Evolutionary conservation across 306 rosid genomes (phyloP), one percentile per base, ranked within the genome.

Genomic region (Inga laurina): DNA sequence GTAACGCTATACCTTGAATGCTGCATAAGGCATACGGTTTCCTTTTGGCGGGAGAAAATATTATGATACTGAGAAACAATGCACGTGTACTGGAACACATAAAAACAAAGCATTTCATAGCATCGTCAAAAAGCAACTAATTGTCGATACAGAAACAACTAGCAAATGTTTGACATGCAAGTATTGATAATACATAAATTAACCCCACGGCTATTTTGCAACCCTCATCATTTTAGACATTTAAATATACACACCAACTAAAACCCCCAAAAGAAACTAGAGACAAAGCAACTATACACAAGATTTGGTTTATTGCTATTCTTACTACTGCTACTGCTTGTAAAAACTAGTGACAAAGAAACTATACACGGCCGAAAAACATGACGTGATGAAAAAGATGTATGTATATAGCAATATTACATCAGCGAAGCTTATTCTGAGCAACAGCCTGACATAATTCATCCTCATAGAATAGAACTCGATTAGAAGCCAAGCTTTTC

Each of bases 401-500:
- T 8, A 14, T 13, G 1, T 22, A 2, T 27, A 24, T 46, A 72
- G 79, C 74, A 82, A 34, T 76, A 81, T 59, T 11, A 66, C 78
- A 22, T 92, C 88, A 93, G 76, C 85, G 94, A 82, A 93, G 99
- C 75, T 92, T 96, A 78, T 96, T 96, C 88, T 96, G 99, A 79
- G 97, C 97, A 82, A 96, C 99, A 61, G 99, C 99, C 84, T 96
- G 91, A 77, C 99, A 96, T 64, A 93, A 85, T 79, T 96, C 99
- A 34, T 96, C 99, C 89, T 94, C 99, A n/a, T 89, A 94, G 87
- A 96, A 96, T 52, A 96, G 87, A 84, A 91, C 98, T 82, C 98
- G 86, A 85, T 90, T 92, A 12, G 98, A 93, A 78, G 97, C 97
- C 95, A 95, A 78, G 41, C 97, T 88, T 83, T 93, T 95, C 93